Base-by-base conservation (phyloP, 1,139 yeast genomes). In the Protomyces pachydermus region DNA sequence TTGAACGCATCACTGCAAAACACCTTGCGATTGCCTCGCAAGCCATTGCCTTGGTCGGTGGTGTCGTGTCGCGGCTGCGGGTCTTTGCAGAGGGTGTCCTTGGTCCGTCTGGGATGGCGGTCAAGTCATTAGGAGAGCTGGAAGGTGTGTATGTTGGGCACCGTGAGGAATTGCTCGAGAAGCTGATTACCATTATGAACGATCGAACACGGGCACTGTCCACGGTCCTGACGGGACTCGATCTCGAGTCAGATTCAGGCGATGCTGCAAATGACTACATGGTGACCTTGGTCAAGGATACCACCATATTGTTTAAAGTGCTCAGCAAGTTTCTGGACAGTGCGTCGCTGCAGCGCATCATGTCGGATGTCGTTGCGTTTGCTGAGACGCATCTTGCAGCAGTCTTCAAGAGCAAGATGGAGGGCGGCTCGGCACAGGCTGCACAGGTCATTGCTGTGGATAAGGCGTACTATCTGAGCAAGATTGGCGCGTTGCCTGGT, bases 1-100 rank as follows among this genome's bases (percentile, higher is more conserved):
- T 88, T 64, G 84, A 83, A 69, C 91, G 87, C 70, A 87, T 88
- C 57, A 85, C 90, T 3, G 87, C 91, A 1, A 85, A 84, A 69
- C 90, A 87, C 72, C 74, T 88, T 65, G 87, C 91, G 0, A 77
- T 87, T 48, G 83, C 89, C 51, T 83, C 86, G 1, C 91, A 87
- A 74, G 82, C 74, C 70, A 80, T 76, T 75, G 82, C 76, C 74
- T 79, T 77, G 69, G 74, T 75, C 68, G 77, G 75, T 8, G 68
- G 71, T 1, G 68, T 81, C 37, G 67, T 78, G 2, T 80, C 81
- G 1, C 73, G 72, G 63, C 67, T 79, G 12, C 70, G 73, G 39
- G 69, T 69, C 16, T 71, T 74, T 46, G 72, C 75, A 38, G 68
- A 68, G 51, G 70, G 77, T 56, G 73, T 72, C 50, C 57, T 67